Evolutionary conservation across 495 filamentous ascomycete genomes (phyloP), one percentile per base, ranked within the genome.

Genomic region (Lasiosphaeria hispida): DNA sequence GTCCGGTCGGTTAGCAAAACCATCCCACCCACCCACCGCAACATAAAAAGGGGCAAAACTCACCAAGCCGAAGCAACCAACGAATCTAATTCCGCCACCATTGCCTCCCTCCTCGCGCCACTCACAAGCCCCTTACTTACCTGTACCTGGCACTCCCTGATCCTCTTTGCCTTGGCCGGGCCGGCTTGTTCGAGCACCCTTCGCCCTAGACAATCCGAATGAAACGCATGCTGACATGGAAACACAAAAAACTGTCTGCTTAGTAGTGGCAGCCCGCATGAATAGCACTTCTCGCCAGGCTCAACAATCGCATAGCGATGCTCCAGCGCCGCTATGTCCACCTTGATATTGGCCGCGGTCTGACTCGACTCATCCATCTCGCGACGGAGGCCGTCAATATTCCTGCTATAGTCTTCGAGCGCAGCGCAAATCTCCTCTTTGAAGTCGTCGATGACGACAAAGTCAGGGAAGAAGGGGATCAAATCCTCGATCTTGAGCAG

Each of bases 391-490:
- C 75, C 79, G 62, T 97, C 93, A 65, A 98, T 98, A 58, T 90
- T 87, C 7, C 88, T 86, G 39, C 84, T 87, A 73, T 98, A 97
- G 23, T 92, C 87, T 72, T 98, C 95, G 4, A 98, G 78, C 2
- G 94, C 94, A 0, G 84, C 78, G 76, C 94, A 98, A 18, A 98
- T 97, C 66, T 97, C 95, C 50, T 96, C 90, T 69, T 98, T 97
- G 79, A 98, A 97, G 72, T 96, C 91, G 66, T 98, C 94, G 54
- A 98, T 97, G 47, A 96, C 87, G n/a, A 97, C 91, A 62, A 98
- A 98, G 67, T 98, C 94, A 0, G 94, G 95, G 77, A 98, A 98
- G 76, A 97, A 96, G 0, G 95, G 94, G 40, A 98, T 96, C 17
- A 98, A 75, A 65, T 98, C 95, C 68, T 98, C 94, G 63, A 98